phyloP scores from a whole-genome alignment of 352 stramenopile genomes.

The Aphanomyces cochlioides region DNA sequence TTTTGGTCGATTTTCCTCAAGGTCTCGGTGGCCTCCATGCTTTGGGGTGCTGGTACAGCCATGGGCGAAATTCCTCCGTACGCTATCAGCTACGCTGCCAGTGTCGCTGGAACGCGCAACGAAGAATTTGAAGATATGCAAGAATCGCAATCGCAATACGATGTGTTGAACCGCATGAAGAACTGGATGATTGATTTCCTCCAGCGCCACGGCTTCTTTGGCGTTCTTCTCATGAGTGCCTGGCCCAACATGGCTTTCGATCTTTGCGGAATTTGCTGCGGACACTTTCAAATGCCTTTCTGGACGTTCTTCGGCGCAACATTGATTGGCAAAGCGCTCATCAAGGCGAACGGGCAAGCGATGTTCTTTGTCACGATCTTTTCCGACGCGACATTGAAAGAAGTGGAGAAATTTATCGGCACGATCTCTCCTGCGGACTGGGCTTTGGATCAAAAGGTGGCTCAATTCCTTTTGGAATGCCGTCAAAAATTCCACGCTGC shows the following conservation, averaged over 20 bases:
- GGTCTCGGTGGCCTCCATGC: slow-evolving; percentile 85
- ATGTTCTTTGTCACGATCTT: slow-evolving; percentile 91
- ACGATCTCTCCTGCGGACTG: slow-evolving; percentile 63
- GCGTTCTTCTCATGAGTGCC: slow-evolving; percentile 91
- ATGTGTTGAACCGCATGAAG: slow-evolving; percentile 89
- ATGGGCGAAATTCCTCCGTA: slow-evolving; percentile 93
- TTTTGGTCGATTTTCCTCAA: slow-evolving; percentile 87
- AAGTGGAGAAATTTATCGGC: slow-evolving; percentile 82
- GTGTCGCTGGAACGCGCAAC: slow-evolving; percentile 77
- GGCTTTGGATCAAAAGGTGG: slow-evolving; percentile 73
- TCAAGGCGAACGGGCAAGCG: slow-evolving; percentile 89
- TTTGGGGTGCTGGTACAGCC: slow-evolving; percentile 91
- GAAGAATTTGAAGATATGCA: slow-evolving; percentile 88
- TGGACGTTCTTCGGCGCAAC: slow-evolving; percentile 94
- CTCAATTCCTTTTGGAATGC: slow-evolving; percentile 82
- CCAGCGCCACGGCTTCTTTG: slow-evolving; percentile 89
- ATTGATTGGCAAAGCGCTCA: slow-evolving; percentile 90
- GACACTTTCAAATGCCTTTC: slow-evolving; percentile 93
- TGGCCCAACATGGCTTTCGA: slow-evolving; percentile 94
- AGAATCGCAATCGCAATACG: slow-evolving; percentile 78
- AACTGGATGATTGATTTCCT: slow-evolving; percentile 92
- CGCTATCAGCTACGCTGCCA: slow-evolving; percentile 83
- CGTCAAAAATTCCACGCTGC: slow-evolving; percentile 85
- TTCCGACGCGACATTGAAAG: slow-evolving; percentile 76
- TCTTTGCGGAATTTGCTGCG: slow-evolving; percentile 92